Percentiles rank a stretch among this genome's conserved stretches.
These are phyloP conservation scores for Fusarium praegraminearum DNA, from an alignment of 2,329 filamentous ascomycete genomes.

Conservation along the genomic window DNA sequence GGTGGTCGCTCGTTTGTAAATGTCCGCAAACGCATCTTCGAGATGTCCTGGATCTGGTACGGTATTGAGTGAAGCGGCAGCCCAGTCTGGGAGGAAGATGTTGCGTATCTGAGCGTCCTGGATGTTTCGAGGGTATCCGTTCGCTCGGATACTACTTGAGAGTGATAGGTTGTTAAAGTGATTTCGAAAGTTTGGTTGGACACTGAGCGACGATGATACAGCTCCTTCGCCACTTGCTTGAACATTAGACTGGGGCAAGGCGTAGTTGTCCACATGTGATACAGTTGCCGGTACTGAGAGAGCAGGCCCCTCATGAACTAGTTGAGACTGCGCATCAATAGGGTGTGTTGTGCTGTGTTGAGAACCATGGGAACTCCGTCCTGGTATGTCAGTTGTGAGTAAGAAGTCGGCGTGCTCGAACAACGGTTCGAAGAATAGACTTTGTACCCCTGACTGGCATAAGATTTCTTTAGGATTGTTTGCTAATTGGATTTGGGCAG, in stretches of 20 bases:
- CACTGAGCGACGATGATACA: fast-evolving
- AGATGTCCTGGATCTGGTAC: constrained; percentile 9
- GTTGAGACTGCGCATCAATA: fast-evolving
- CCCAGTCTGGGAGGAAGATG: neutral
- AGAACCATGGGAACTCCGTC: neutral
- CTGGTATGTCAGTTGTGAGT: neutral
- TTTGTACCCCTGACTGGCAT: fast-evolving
- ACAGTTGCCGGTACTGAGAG: fast-evolving
- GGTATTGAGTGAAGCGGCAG: constrained; percentile 8
- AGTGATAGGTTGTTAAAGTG: constrained; percentile 18
- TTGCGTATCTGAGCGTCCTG: constrained; percentile 19
- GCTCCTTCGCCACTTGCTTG: too few relatives aligned
- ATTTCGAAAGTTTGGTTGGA: neutral
- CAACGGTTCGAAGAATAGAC: neutral
- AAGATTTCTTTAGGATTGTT: fast-evolving
- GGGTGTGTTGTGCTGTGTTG: too few relatives aligned
- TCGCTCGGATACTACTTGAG: neutral
- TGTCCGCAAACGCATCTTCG: constrained; percentile 1
- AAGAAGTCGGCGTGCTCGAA: constrained; percentile 2
- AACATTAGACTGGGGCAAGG: fast-evolving
- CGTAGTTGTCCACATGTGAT: fast-evolving
- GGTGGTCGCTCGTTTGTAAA: neutral
- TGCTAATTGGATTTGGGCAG: fast-evolving
- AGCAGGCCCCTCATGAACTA: neutral
- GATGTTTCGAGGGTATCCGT: constrained; percentile 3